Base-by-base conservation (phyloP, 148 eudicot species). In the Amaranthus hypochondriacus region DNA sequence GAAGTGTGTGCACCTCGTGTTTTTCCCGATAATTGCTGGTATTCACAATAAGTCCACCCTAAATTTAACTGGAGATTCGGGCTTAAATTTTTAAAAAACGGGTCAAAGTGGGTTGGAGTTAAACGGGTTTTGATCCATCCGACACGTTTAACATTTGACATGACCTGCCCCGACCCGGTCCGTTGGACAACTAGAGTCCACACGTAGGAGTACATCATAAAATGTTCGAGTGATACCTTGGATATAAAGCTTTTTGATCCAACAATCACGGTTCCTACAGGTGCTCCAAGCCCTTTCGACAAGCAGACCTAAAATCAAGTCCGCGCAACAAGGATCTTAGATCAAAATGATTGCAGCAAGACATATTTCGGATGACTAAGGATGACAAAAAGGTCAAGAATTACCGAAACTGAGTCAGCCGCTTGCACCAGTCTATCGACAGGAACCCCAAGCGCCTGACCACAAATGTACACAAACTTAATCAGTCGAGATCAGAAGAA, bases 251-350 rank as follows among this genome's bases (percentile, higher is more conserved):
- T 69, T 68, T 82, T 84, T 76, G 99, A 84, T 70, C 97, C 99
- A 62, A 93, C 99, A 82, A 96, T 90, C 14, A 96, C 87, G 69
- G 89, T 66, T 84, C 99, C 97, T 47, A 86, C 94, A 12, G 99
- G 99, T 60, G 97, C 99, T 69, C 99, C 97, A 60, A 96, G 84
- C 42, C 97, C 99, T 86, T 95, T 96, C 10, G 99, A 96, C 51
- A 96, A 82, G 80, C 99, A 96, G 51, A 93, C 86, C 99, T 96
- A 76, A 59, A 71, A 74, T 64, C 15, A 49, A 61, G 69, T 61
- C 39, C 39, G 39, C 39, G 39, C 39, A 0, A 28, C 39, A 28
- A 28, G 39, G 39, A 28, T 28, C 39, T 0, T 28, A 28, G 39
- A 42, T 3, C 39, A 50, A 11, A 73, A 62, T 43, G 7, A 8